Evolutionary conservation across 495 filamentous ascomycete species (phyloP), one percentile per base, ranked within the genome.

Genomic region (Hypomontagnella submonticulosa): DNA sequence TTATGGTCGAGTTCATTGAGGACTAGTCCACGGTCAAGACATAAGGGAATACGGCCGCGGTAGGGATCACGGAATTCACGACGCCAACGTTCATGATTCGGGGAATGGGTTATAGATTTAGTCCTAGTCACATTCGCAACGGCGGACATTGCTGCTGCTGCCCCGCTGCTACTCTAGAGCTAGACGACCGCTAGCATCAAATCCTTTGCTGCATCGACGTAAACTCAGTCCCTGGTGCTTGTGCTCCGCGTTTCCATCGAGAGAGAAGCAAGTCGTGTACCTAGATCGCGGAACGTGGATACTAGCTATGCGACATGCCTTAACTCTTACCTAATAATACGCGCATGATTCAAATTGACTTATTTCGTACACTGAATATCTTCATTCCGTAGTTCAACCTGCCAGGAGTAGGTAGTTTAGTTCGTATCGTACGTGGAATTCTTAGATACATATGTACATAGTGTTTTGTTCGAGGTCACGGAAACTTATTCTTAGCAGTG

Each of bases 1-100:
- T 99, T 34, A 97, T 96, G 90, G 88, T 99, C 37, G 95, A 96
- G 72, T 96, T 89, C 69, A 73, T 92, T 50, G 88, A 91, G 71
- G 87, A 88, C 11, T 89, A 48, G n/a, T 59, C 44, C 41, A 23
- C 11, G 11, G 34, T 32, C 3, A 9, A 10, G 23, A 8, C 37
- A 4, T 36, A 34, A 59, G 30, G 40, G 42, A 32, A 32, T 30
- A 49, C 13, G 9, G n/a, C 16, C 15, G 49, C 1, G n/a, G 46
- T 53, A 53, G 47, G 23, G 40, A n/a, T 7, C 20, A 12, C 8
- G 38, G 37, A 44, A 51, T 52, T 32, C 19, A 36, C n/a, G 51
- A 47, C 44, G 19, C 52, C 34, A 40, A 46, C 7, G 41, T 61
- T 61, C 32, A 53, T 10, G 57, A 47, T 48, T 53, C 48, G 13